Percentiles rank a stretch among this genome's conserved stretches.
These are phyloP conservation scores for Sechiopsis laciniata DNA, from an alignment of 306 rosid species.

Conservation along the genomic window DNA sequence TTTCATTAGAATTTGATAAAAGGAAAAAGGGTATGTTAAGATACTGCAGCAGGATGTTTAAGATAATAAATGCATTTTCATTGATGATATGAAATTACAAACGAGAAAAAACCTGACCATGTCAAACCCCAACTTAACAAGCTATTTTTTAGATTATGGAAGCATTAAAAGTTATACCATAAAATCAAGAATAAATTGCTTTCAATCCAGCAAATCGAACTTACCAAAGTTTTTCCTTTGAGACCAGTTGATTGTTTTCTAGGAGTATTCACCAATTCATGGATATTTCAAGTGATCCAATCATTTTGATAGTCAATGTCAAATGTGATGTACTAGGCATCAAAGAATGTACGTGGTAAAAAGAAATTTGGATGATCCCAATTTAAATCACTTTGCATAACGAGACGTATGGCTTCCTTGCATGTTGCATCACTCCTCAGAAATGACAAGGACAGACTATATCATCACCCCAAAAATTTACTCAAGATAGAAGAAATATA, in stretches of 20 bases:
- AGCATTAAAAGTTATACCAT: neutral
- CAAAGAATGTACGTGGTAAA: neutral
- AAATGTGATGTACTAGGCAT: neutral
- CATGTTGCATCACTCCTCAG: neutral
- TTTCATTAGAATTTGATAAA: neutral
- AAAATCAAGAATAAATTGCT: neutral
- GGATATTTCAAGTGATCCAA: slow-evolving; percentile 13
- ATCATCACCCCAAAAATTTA: neutral
- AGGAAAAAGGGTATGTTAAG: neutral
- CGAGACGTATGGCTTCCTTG: neutral
- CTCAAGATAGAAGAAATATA: slow-evolving; percentile 14
- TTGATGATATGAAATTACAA: no score
- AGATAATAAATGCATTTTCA: neutral
- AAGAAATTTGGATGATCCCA: neutral
- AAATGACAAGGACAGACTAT: neutral
- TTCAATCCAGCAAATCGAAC: neutral
- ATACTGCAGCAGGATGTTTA: neutral
- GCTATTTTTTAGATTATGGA: neutral
- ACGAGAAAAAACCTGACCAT: no score
- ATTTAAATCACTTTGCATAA: neutral
- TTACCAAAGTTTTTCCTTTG: neutral
- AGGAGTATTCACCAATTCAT: neutral
- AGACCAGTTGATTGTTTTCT: neutral
- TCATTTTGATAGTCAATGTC: neutral
- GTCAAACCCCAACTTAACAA: neutral